These are phyloP conservation scores for Francoa sonchifolia DNA, from an alignment of 441 rosid genomes.

Conservation along the genomic window DNA sequence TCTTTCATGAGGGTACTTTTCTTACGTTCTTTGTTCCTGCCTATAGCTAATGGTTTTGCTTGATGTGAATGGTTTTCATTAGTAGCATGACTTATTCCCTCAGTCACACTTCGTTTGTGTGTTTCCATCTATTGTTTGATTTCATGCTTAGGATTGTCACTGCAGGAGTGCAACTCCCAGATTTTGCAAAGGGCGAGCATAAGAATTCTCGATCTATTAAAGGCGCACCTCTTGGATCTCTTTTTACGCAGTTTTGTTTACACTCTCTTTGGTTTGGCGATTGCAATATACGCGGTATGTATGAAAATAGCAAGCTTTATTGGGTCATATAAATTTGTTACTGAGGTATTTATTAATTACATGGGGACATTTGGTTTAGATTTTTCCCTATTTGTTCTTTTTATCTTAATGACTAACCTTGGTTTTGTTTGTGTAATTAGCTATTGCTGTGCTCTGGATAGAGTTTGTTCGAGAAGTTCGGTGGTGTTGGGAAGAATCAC, in stretches of 20 bases:
- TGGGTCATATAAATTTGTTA: no score
- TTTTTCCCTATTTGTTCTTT: no score
- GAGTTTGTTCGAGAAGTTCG: constrained; percentile 96
- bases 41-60: no score
- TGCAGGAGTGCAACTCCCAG: constrained; percentile 42
- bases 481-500: constrained; percentile 98
- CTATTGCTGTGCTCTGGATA: constrained; percentile 89
- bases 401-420: constrained; percentile 10
- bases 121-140: no score
- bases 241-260: constrained; percentile 80
- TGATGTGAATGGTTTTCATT: no score
- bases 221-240: constrained; percentile 75
- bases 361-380: no score
- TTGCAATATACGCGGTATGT: constrained; percentile 92
- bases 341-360: no score
- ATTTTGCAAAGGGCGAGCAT: constrained; percentile 47
- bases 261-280: constrained; percentile 83
- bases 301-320: constrained; percentile 6
- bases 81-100: no score
- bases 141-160: neutral
- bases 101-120: no score
- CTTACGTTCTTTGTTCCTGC: constrained; percentile 1
- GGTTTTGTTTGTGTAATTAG: constrained; percentile 28
- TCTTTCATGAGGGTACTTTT: constrained; percentile 66
- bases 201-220: constrained; percentile 73